These are phyloP conservation scores for Fonsecaea erecta DNA, from an alignment of 2,329 filamentous ascomycete genomes.

Conservation along the genomic window DNA sequence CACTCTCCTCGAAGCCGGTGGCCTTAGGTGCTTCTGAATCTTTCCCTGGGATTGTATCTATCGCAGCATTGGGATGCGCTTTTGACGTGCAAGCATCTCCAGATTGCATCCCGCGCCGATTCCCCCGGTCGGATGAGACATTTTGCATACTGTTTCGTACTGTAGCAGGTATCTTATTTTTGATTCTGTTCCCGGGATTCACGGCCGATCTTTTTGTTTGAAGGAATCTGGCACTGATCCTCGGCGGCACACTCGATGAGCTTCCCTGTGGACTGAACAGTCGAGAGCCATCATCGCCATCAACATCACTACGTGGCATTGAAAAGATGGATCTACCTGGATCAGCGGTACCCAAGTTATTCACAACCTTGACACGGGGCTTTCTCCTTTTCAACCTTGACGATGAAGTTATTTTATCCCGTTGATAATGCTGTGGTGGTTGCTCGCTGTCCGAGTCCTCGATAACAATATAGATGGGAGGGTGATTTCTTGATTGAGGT, in stretches of 20 bases:
- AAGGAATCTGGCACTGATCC: not conserved
- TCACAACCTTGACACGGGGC: not conserved
- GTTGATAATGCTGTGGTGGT: not conserved
- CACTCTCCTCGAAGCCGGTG: too few species aligned
- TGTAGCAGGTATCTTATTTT: not conserved
- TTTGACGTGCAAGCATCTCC: not conserved
- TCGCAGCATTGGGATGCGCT: too few species aligned
- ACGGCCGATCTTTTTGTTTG: not conserved
- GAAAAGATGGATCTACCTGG: not conserved
- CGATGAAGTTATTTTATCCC: not conserved
- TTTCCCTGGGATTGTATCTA: too few species aligned
- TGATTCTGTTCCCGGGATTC: not conserved
- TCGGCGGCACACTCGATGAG: not conserved
- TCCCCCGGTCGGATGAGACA: too few species aligned
- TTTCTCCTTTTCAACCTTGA: not conserved
- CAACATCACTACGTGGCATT: not conserved
- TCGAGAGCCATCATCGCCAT: not conserved
- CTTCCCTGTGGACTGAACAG: not conserved
- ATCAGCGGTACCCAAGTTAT: too few species aligned
- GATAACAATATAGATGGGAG: not conserved
- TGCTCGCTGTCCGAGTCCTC: not conserved
- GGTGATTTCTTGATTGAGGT: not conserved
- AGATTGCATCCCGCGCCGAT: too few species aligned
- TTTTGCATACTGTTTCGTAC: not conserved
- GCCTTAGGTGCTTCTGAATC: too few species aligned